Evolutionary conservation across 257 asterid genomes (phyloP).

Genomic region (Solanum microdontum): DNA sequence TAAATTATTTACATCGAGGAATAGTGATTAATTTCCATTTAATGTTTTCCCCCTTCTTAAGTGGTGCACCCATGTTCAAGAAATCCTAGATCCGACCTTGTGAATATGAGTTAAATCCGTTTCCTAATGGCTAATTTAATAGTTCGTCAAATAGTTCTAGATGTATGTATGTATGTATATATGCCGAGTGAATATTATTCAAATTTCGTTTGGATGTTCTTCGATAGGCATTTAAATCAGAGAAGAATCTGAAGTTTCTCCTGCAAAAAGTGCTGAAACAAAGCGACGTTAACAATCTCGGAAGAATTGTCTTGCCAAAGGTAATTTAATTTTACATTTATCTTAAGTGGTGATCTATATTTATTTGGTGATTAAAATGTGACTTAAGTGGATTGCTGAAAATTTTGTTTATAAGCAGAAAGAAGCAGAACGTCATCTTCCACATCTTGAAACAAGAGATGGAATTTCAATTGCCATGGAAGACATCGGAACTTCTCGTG

Average conservation of each 20-base stretch:
- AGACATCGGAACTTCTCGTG: slow-evolving; percentile 76
- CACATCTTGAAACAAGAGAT: slow-evolving; percentile 79
- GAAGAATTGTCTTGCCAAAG: slow-evolving; percentile 95
- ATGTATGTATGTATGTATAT: not conserved
- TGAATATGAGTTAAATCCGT: not conserved
- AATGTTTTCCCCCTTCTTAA: not conserved
- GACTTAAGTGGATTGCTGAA: not conserved
- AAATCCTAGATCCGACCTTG: not conserved
- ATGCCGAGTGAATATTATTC: not conserved
- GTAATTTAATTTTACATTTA: slow-evolving; percentile 17
- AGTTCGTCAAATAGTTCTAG: not conserved
- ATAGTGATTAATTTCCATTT: not conserved
- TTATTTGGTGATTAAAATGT: not conserved
- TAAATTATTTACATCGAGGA: not conserved
- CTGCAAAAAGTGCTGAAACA: slow-evolving; percentile 96
- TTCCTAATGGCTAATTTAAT: not conserved
- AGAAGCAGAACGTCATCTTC: slow-evolving; percentile 47
- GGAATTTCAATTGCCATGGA: slow-evolving; percentile 87
- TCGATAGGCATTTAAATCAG: slow-evolving; percentile 36
- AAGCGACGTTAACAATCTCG: slow-evolving; percentile 91
- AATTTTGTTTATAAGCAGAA: slow-evolving; percentile 24
- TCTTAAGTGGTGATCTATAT: not conserved
- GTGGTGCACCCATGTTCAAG: not conserved
- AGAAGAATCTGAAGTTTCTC: slow-evolving; percentile 74
- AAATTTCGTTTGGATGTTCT: not conserved